phyloP scores from a whole-genome alignment of 164 flowering plant genomes.

The Tetrastigma voinierianum region DNA sequence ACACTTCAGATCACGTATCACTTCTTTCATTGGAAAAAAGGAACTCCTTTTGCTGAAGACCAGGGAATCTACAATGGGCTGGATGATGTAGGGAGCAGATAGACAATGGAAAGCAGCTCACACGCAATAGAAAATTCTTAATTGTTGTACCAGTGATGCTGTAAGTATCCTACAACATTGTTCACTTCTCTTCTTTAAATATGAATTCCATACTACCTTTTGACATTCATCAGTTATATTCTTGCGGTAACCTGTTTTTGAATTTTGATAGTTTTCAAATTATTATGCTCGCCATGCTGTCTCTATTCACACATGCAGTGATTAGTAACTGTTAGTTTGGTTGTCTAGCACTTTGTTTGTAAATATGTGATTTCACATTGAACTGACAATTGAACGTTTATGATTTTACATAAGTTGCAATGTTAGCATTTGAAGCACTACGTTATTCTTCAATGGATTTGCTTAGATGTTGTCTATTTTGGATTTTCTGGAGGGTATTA shows the following conservation, averaged over 20 bases:
- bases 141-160: slow-evolving; percentile 73
- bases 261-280: neutral
- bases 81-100: slow-evolving; percentile 86
- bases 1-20: slow-evolving; percentile 61
- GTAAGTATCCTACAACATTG: slow-evolving; percentile 36
- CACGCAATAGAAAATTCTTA: slow-evolving; percentile 68
- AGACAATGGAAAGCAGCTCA: slow-evolving; percentile 72
- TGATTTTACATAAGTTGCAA: too few relatives aligned
- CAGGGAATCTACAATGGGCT: slow-evolving; percentile 67
- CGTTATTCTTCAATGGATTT: too few relatives aligned
- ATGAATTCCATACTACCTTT: neutral
- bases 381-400: too few relatives aligned
- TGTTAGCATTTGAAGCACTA: too few relatives aligned
- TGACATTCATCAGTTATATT: too few relatives aligned
- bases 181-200: too few relatives aligned
- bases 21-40: slow-evolving; percentile 77
- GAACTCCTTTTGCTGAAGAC: slow-evolving; percentile 76
- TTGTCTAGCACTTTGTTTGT: too few relatives aligned
- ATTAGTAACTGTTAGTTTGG: neutral
- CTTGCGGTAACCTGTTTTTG: neutral
- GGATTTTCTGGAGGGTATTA: too few relatives aligned
- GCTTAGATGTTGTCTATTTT: too few relatives aligned
- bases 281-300: neutral
- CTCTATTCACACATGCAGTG: neutral
- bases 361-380: too few relatives aligned